Percentiles rank a stretch among this genome's conserved stretches.
Evolutionary conservation across 208 protist genomes (phyloP).

Genomic region (Naegleria lovaniensis): DNA sequence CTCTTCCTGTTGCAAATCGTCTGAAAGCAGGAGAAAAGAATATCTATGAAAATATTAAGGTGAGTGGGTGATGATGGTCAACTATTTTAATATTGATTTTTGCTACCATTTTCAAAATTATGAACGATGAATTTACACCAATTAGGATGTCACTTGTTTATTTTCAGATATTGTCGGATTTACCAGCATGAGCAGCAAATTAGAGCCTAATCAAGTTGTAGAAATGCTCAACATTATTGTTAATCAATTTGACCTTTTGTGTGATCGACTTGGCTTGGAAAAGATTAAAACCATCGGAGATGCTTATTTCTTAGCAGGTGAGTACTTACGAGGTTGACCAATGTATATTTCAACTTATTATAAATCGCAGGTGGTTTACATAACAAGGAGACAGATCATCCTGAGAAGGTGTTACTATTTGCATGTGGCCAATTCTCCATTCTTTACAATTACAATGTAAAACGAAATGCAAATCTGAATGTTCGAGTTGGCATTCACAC

Average conservation of each 20-base stretch:
- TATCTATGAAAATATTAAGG: background rate
- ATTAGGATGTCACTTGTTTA: background rate
- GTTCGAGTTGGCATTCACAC: constrained; percentile 2
- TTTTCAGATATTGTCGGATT: constrained; percentile 28
- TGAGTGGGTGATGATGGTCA: background rate
- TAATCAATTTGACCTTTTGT: background rate
- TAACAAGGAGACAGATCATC: background rate
- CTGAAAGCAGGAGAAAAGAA: background rate
- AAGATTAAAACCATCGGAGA: constrained; percentile 36
- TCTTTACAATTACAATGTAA: constrained; percentile 1
- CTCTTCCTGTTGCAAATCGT: background rate
- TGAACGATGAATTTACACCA: too few relatives aligned
- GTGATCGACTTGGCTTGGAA: background rate
- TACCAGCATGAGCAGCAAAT: background rate
- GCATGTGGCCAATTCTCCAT: background rate
- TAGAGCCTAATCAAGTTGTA: background rate
- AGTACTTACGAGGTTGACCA: too few relatives aligned
- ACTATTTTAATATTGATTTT: too few relatives aligned
- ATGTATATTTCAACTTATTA: constrained; percentile 7
- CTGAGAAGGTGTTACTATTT: background rate
- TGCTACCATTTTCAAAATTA: too few relatives aligned
- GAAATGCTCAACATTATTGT: constrained; percentile 14
- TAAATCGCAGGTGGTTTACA: background rate
- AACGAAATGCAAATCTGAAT: background rate
- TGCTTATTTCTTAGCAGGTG: background rate